These are phyloP conservation scores for Fusarium mangiferae DNA, from an alignment of 2,329 filamentous ascomycete genomes.

Conservation along the genomic window DNA sequence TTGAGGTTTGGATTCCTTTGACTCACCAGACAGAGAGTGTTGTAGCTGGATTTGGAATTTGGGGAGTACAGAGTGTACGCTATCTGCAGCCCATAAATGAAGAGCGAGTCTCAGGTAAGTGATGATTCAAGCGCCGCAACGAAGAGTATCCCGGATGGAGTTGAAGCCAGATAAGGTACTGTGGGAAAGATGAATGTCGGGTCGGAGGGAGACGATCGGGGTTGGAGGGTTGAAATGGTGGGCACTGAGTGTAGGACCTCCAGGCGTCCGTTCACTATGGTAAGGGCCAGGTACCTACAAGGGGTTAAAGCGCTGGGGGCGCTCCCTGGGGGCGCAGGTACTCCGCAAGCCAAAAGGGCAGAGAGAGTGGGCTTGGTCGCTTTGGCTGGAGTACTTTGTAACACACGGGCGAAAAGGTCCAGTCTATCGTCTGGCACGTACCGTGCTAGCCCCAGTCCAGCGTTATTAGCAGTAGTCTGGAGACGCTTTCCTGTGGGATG, in stretches of 20 bases:
- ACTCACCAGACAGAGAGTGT: constrained; percentile 38
- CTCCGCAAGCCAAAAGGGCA: constrained; percentile 21
- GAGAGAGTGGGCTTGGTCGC: constrained; percentile 19
- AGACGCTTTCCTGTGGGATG: constrained; percentile 23
- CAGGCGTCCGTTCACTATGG: constrained; percentile 26
- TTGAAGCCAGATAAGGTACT: constrained; percentile 37
- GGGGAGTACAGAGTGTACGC: constrained; percentile 2
- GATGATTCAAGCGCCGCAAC: constrained; percentile 4
- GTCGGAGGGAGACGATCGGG: constrained; percentile 39
- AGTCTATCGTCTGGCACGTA: constrained; percentile 29
- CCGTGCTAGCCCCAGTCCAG: constrained; percentile 36
- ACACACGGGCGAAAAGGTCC: constrained; percentile 36
- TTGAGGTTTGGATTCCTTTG: constrained; percentile 28
- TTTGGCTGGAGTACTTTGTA: constrained; percentile 36
- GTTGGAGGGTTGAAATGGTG: constrained; percentile 44
- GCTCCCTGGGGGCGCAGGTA: constrained; percentile 24
- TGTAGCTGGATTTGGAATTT: background rate
- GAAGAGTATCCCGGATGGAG: constrained; percentile 24
- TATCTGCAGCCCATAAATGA: constrained; percentile 41
- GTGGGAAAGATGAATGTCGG: constrained; percentile 38
- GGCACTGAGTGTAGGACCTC: constrained; percentile 38
- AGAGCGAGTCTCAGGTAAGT: constrained; percentile 5
- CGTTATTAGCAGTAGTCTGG: constrained; percentile 33
- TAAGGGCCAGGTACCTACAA: constrained; percentile 20
- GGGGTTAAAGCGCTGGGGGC: constrained; percentile 32